These are phyloP conservation scores for Irpex sp. DNA, from an alignment of 1,284 basidiomycete species.

Conservation along the genomic window DNA sequence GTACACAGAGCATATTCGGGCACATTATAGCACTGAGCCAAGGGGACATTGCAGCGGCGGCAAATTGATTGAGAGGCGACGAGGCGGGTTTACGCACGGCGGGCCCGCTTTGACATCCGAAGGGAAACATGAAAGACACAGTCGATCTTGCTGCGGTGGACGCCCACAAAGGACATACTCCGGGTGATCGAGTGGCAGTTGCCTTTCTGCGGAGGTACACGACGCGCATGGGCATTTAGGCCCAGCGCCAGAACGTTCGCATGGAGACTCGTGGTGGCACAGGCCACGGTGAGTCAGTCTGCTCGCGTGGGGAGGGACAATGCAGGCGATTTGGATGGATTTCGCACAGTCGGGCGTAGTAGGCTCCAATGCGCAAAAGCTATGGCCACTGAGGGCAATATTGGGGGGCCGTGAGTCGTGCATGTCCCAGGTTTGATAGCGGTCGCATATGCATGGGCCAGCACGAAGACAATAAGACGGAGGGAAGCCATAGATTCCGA, in stretches of 20 bases:
- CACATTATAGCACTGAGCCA: background rate
- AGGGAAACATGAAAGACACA: background rate
- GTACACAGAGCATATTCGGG: background rate
- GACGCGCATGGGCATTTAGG: too few species aligned
- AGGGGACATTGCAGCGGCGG: background rate
- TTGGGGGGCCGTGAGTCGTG: background rate
- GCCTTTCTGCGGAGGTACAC: background rate
- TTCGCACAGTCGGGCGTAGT: background rate
- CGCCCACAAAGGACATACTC: background rate
- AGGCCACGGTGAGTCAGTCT: background rate
- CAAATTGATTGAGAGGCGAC: background rate
- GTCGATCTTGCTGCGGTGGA: background rate
- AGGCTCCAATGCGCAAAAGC: background rate
- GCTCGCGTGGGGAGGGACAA: background rate
- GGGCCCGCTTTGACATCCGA: background rate
- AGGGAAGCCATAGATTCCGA: slow-evolving; percentile 31
- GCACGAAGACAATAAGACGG: slow-evolving; percentile 22
- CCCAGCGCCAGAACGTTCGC: too few species aligned
- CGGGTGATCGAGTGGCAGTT: background rate
- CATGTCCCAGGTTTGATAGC: background rate
- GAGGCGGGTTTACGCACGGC: background rate
- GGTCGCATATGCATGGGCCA: background rate
- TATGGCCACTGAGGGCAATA: background rate
- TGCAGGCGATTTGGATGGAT: background rate
- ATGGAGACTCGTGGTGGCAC: background rate